A percentile compares a stretch with the other conserved stretches of the same genome.
These are phyloP conservation scores for Alternaria brassicae DNA, from an alignment of 2,329 filamentous ascomycete species.

Conservation along the genomic window DNA sequence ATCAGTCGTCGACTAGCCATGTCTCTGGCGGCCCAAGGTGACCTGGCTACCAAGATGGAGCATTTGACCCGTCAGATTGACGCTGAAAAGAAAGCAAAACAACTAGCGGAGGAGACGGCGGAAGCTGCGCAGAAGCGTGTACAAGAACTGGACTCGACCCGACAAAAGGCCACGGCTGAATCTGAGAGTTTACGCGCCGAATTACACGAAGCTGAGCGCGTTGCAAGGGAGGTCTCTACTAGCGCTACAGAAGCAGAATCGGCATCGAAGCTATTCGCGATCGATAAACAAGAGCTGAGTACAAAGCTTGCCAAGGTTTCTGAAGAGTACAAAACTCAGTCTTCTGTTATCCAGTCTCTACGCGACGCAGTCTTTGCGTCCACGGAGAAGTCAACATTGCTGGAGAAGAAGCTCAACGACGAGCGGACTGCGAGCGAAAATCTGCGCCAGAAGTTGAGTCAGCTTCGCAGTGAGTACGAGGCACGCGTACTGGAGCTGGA, in stretches of 20 bases:
- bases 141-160: constrained; percentile 81
- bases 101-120: constrained; percentile 86
- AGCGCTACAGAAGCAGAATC: constrained; percentile 77
- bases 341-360: constrained; percentile 74
- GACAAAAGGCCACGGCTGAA: constrained; percentile 83
- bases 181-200: constrained; percentile 85
- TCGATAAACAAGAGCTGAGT: constrained; percentile 84
- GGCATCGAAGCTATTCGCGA: constrained; percentile 73
- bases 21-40: constrained; percentile 78
- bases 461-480: constrained; percentile 84
- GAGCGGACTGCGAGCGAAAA: constrained; percentile 78
- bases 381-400: constrained; percentile 73
- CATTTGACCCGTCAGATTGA: constrained; percentile 73
- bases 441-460: constrained; percentile 77
- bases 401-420: constrained; percentile 84
- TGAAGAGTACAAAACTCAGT: constrained; percentile 72
- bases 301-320: constrained; percentile 71
- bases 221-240: constrained; percentile 82
- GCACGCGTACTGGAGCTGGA: constrained; percentile 79
- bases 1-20: constrained; percentile 83
- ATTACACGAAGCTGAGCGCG: constrained; percentile 78
- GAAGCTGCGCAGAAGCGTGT: constrained; percentile 83
- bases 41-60: constrained; percentile 80
- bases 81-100: constrained; percentile 79
- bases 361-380: constrained; percentile 81